Evolutionary conservation across 2,329 filamentous ascomycete genomes (phyloP), one percentile per base, ranked within the genome.

Genomic region (Colletotrichum filicis): DNA sequence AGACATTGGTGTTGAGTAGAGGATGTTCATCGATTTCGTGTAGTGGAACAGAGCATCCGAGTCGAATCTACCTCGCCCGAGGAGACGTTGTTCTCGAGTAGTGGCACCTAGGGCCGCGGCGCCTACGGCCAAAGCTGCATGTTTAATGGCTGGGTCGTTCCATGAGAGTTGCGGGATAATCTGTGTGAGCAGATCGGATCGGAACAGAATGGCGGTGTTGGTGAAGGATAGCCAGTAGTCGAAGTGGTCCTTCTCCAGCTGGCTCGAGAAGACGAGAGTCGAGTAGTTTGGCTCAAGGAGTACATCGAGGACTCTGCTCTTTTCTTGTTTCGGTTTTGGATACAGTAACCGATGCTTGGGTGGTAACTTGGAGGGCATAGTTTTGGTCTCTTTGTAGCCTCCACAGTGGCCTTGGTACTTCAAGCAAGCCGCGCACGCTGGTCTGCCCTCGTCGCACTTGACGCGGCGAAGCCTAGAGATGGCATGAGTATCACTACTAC

Each of bases 101-200:
- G n/a, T 57, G 4, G 57, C 22, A 7, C 55, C 35, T 4, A 70
- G 30, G 14, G 59, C 70, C 1, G 66, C 66, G 3, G 83, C 83
- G 0, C 83, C 83, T 7, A 85, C 78, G 2, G 83, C 83, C 79
- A 85, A 82, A 65, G 83, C 83, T 2, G 79, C 83, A 57, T 81
- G 81, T 16, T 81, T 78, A 4, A 85, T 74, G 0, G 80, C 80
- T 0, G 62, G 26, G 24, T 75, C 72, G 4, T 42, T 49, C 62
- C 74, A 70, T 1, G 64, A 69, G 14, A 74, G 49, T 19, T 68
- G 74, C 3, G 68, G 73, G 8, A 74, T 83, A 6, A 70, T 35
- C 11, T 24, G 35, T 1, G 42, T 37, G 12, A 70, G 19, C 3
- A 73, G 19, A 1, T 69, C 66, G 2, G 53, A 63, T 26, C 14